phyloP scores from a whole-genome alignment of 2,329 filamentous ascomycete genomes.

The Fusarium continuum region DNA sequence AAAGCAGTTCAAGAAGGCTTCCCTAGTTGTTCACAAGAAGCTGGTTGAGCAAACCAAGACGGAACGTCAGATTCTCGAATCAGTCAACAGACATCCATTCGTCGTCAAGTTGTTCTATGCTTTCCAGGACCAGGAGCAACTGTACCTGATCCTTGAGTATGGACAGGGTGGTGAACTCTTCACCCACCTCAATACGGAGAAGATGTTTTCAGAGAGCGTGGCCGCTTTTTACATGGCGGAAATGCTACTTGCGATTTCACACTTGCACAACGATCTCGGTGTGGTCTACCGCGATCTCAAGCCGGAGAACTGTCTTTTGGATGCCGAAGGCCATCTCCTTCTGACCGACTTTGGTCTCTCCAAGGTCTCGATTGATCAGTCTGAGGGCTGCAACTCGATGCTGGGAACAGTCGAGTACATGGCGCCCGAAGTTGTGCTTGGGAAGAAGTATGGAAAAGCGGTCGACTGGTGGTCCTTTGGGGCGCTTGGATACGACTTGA shows the following conservation, averaged over 20 bases:
- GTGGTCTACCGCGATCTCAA: slow-evolving; percentile 98
- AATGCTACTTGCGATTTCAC: slow-evolving; percentile 92
- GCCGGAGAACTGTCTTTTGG: slow-evolving; percentile 95
- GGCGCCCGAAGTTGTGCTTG: slow-evolving; percentile 93
- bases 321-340: slow-evolving; percentile 89
- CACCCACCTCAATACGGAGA: slow-evolving; percentile 90
- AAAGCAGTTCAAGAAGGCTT: slow-evolving; percentile 98
- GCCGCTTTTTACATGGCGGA: slow-evolving; percentile 99
- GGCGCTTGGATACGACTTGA: slow-evolving; percentile 88
- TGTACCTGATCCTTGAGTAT: slow-evolving; percentile 97
- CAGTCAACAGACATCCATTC: slow-evolving; percentile 95
- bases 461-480: slow-evolving; percentile 99
- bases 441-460: slow-evolving; percentile 88
- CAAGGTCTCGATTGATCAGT: slow-evolving; percentile 82
- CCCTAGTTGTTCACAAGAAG: slow-evolving; percentile 92
- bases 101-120: slow-evolving; percentile 98
- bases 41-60: slow-evolving; percentile 98
- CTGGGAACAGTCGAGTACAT: slow-evolving; percentile 98
- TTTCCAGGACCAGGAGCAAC: slow-evolving; percentile 97
- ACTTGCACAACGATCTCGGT: slow-evolving; percentile 90
- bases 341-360: slow-evolving; percentile 97
- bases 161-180: slow-evolving; percentile 97
- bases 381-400: slow-evolving; percentile 81
- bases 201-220: slow-evolving; percentile 91
- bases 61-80: slow-evolving; percentile 92